Evolutionary conservation across 768 basidiomycete genomes (phyloP).

Genomic region (Mycena galopus): DNA sequence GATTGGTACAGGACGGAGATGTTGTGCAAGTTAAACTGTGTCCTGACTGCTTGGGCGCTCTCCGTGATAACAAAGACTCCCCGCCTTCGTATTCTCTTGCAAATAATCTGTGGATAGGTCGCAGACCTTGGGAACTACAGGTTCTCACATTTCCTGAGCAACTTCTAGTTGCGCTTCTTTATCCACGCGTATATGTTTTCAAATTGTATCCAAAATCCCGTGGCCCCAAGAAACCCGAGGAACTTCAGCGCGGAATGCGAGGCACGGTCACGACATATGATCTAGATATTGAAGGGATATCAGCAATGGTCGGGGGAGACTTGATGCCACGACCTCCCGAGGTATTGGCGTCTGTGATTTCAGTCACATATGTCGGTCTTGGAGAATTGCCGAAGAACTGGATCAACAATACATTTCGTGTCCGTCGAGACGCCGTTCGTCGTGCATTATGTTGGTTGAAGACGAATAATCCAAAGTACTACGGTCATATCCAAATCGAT

Average conservation of each 20-base stretch:
- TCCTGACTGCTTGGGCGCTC: neutral
- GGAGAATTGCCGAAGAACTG: neutral
- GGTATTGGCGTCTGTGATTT: neutral
- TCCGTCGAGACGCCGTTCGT: neutral
- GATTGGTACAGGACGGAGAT: too few species aligned
- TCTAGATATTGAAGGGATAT: neutral
- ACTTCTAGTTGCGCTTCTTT: too few species aligned
- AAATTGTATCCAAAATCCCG: constrained; percentile 49
- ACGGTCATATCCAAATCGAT: constrained; percentile 45
- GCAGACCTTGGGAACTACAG: too few species aligned
- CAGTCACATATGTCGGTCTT: neutral
- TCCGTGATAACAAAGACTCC: neutral
- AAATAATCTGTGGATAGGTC: too few species aligned
- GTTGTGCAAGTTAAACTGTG: neutral
- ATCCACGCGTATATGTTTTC: constrained; percentile 49
- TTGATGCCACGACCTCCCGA: neutral
- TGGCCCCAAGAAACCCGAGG: neutral
- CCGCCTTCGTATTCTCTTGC: constrained; percentile 46
- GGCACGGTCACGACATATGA: neutral
- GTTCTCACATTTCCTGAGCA: too few species aligned
- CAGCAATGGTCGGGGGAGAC: neutral
- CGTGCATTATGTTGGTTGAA: constrained; percentile 48
- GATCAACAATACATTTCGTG: neutral
- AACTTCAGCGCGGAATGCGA: constrained; percentile 33
- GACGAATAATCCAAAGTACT: constrained; percentile 48